Conservation (phyloP, 75 land plant genomes). For the Azolla pinnata region DNA sequence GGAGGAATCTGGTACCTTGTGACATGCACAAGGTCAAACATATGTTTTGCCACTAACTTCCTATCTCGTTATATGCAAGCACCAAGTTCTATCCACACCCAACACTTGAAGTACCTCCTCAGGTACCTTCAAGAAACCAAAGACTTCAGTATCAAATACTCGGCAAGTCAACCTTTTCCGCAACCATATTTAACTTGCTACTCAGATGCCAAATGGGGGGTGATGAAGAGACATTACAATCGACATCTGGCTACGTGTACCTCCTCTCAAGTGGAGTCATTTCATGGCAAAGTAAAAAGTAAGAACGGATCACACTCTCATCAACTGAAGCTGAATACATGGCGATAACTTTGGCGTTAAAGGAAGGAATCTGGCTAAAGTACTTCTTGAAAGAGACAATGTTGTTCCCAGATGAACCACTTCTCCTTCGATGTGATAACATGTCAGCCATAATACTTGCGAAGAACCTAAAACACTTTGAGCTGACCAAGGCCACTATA, state of each 20-base stretch:
- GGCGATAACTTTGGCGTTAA: slow-evolving; percentile 7
- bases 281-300: slow-evolving; percentile 23
- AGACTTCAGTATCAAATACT: slow-evolving; percentile 15
- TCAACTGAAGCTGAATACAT: slow-evolving; percentile 30
- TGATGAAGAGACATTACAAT: slow-evolving; percentile 9
- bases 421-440: slow-evolving; percentile 13
- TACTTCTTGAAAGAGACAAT: slow-evolving; percentile 4
- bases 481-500: too few species aligned
- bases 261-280: slow-evolving; percentile 16
- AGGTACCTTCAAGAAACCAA: slow-evolving; percentile 10
- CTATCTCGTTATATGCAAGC: neutral
- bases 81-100: neutral
- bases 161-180: neutral
- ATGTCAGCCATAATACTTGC: slow-evolving; percentile 17
- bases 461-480: slow-evolving; percentile 23
- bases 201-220: slow-evolving; percentile 24
- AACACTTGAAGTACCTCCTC: neutral
- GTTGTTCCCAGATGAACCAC: neutral
- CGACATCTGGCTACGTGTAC: slow-evolving; percentile 23
- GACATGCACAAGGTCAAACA: slow-evolving; percentile 5
- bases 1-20: neutral
- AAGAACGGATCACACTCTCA: slow-evolving; percentile 8
- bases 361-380: slow-evolving; percentile 15
- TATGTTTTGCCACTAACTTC: neutral
- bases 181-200: slow-evolving; percentile 12